Base-by-base conservation (phyloP, 2,329 filamentous ascomycete species). In the Exutisphaerella laricina region DNA sequence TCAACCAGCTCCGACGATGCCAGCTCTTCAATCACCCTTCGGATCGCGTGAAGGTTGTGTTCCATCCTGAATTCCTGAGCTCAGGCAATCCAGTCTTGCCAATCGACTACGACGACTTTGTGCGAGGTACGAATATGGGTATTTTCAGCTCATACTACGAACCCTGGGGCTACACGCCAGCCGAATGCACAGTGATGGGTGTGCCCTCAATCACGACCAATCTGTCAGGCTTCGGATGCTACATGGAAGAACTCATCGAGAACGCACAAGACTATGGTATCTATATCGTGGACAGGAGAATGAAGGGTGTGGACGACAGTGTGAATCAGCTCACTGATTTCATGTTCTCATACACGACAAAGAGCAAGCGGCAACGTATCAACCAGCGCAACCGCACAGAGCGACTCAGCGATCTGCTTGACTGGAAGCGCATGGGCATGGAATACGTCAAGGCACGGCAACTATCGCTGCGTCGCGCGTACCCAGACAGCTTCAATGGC, bases 371-470 rank as follows among this genome's bases (percentile, higher is more conserved):
- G 48, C 92, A 98, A 68, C 86, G 92, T 38, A 98, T 98, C 76
- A 98, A 98, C 75, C 92, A 97, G 72, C 81, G 92, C 37, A 98
- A 98, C 69, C 81, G 92, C 41, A 98, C 92, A 0, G 92, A 98
- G 73, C 81, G 92, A 35, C 72, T 98, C 41, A 94, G 88, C 60
- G 92, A 98, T 64, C 74, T 98, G 47, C 76, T 98, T 29, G 92
- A 98, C 70, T 98, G 92, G 92, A 97, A 97, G 77, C 79, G 92
- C 37, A 98, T 98, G 92, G 92, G 92, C 16, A 84, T 97, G 82
- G 92, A 98, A 69, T 98, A 98, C 62, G 88, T 96, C 70, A 98
- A 97, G 74, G 92, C 92, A 23, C 80, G 92, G 36, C 92, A 97
- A 66, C 70, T 98, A 60, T 92, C 92, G 17, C 73, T 98, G 51